Percentiles rank a stretch among this genome's conserved stretches.
phyloP scores from a whole-genome alignment of 257 asterid genomes.

The Paraleonurus japonicus region DNA sequence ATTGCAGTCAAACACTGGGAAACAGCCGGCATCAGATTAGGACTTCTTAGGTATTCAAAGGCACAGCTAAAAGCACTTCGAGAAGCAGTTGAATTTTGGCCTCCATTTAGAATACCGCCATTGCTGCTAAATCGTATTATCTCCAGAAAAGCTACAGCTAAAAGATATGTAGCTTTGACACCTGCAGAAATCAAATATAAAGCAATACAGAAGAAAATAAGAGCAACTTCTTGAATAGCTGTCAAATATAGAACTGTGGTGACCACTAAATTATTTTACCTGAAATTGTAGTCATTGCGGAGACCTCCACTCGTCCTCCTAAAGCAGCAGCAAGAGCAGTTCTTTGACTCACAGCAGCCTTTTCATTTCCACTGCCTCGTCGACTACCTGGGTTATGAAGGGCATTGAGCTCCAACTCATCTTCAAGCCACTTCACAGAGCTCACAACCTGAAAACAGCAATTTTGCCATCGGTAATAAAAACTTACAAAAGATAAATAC shows the following conservation, averaged over 20 bases:
- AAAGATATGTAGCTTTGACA: conserved; percentile 97
- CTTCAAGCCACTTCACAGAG: conserved; percentile 99
- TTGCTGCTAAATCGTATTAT: conserved; percentile 96
- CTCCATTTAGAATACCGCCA: conserved; percentile 93
- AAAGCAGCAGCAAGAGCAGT: conserved; percentile 95
- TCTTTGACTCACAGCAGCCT: conserved; percentile 92
- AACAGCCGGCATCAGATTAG: conserved; percentile 88
- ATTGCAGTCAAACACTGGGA: conserved; percentile 96
- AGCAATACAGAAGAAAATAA: conserved; percentile 17
- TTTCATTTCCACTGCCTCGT: conserved; percentile 91
- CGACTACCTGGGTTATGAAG: conserved; percentile 98
- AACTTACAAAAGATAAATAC: background rate
- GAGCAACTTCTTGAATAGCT: conserved; percentile 4
- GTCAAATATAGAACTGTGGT: conserved; percentile 21
- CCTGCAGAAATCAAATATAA: conserved; percentile 53
- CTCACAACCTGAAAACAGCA: conserved; percentile 79
- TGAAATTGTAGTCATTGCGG: conserved; percentile 86
- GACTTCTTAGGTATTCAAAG: conserved; percentile 94
- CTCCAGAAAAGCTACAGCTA: conserved; percentile 97
- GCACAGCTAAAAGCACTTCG: conserved; percentile 96
- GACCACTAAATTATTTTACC: conserved; percentile 41
- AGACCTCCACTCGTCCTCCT: conserved; percentile 94
- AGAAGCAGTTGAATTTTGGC: conserved; percentile 60
- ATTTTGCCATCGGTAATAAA: conserved; percentile 20
- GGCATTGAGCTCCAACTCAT: conserved; percentile 98